Conservation (phyloP, 768 basidiomycete genomes). For the Lentinus brumalis region DNA sequence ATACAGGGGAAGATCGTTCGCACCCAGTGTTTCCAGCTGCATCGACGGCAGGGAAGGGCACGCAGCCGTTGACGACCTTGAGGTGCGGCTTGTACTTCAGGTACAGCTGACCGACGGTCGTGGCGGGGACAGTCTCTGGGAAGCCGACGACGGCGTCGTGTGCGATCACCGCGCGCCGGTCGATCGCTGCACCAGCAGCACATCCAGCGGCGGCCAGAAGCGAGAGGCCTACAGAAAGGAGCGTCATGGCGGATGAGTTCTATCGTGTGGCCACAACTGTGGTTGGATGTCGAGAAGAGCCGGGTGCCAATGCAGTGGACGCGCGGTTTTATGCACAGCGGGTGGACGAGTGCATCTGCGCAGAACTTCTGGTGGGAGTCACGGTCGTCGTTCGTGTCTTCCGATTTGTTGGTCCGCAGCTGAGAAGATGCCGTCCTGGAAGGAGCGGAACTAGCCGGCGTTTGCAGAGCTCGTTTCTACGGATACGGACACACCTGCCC, state of each 20-base stretch:
- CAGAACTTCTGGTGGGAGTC: no score
- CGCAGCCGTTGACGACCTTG: slow-evolving; percentile 3
- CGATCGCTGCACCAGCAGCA: background rate
- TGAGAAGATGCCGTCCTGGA: background rate
- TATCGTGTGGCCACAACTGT: background rate
- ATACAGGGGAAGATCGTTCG: background rate
- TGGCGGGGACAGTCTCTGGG: slow-evolving; percentile 2
- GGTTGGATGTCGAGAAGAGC: background rate
- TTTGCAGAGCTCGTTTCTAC: background rate
- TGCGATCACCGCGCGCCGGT: background rate
- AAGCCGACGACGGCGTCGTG: slow-evolving; percentile 5
- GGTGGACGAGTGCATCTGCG: no score
- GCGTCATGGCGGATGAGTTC: background rate
- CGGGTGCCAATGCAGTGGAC: background rate
- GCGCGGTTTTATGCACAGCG: background rate
- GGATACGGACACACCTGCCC: no score
- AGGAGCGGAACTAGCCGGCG: background rate
- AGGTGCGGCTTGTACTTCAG: slow-evolving; percentile 8
- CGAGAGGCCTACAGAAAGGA: background rate
- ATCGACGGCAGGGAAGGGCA: slow-evolving; percentile 5
- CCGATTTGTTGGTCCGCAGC: background rate
- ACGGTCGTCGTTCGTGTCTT: no score
- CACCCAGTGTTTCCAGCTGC: slow-evolving; percentile 5
- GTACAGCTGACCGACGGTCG: slow-evolving; percentile 1
- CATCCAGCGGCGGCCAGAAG: background rate